phyloP scores from a whole-genome alignment of 2,329 filamentous ascomycete species.

The Colletotrichum sp. region DNA sequence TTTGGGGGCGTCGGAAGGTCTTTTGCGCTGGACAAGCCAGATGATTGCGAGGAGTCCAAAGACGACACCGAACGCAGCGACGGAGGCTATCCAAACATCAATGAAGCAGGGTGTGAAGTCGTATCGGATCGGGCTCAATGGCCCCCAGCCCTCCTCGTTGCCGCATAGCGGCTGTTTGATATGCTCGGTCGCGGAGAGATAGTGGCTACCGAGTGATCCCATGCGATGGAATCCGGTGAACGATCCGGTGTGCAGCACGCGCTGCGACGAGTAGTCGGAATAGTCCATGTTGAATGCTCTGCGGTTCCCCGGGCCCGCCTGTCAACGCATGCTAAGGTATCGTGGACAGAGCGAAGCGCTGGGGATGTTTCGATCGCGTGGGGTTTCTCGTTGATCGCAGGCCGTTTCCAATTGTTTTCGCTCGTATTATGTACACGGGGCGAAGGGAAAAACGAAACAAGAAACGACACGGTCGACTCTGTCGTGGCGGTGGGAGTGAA shows the following conservation, averaged over 20 bases:
- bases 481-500: neutral
- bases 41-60: constrained; percentile 79
- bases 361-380: neutral
- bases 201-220: constrained; percentile 59
- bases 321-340: constrained; percentile 16
- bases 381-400: neutral
- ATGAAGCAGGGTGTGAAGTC: constrained; percentile 98
- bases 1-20: constrained; percentile 71
- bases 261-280: constrained; percentile 42
- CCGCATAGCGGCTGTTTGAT: constrained; percentile 79
- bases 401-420: neutral
- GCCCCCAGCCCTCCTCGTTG: constrained; percentile 94
- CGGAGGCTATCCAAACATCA: constrained; percentile 83
- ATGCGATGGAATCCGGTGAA: constrained; percentile 62
- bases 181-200: constrained; percentile 58
- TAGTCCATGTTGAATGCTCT: constrained; percentile 17
- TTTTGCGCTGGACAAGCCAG: constrained; percentile 76
- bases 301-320: constrained; percentile 13
- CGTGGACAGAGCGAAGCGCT: neutral
- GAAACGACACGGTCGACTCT: neutral
- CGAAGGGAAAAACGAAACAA: neutral
- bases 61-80: constrained; percentile 80
- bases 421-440: neutral
- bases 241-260: constrained; percentile 62
- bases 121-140: constrained; percentile 83